phyloP scores from a whole-genome alignment of 2,329 filamentous ascomycete species.

The Trichoderma sp. region DNA sequence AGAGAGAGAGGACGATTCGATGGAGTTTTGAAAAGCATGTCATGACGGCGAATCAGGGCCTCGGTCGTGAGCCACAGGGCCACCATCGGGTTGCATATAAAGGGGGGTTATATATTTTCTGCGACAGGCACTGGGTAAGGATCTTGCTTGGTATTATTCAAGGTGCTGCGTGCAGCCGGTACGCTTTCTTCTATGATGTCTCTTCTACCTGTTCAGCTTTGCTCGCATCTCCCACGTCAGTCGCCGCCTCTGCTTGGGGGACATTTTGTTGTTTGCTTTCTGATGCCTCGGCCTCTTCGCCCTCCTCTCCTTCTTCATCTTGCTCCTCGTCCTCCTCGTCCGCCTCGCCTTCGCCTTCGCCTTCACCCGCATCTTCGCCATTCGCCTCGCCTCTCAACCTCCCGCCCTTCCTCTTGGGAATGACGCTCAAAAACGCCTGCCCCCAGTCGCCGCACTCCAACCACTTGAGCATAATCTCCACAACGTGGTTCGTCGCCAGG shows the following conservation, averaged over 20 bases:
- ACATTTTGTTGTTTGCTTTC: slow-evolving; percentile 3
- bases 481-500: slow-evolving; percentile 90
- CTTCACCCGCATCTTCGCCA: slow-evolving; percentile 33
- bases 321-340: slow-evolving; percentile 13
- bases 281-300: slow-evolving; percentile 4
- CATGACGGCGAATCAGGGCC: neutral
- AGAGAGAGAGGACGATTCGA: slow-evolving; percentile 55
- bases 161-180: slow-evolving; percentile 4
- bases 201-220: slow-evolving; percentile 19
- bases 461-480: slow-evolving; percentile 96
- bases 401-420: slow-evolving; percentile 88
- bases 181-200: neutral
- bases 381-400: slow-evolving; percentile 55
- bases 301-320: slow-evolving; percentile 18
- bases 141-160: slow-evolving; percentile 2
- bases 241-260: neutral
- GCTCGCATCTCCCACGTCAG: slow-evolving; percentile 24
- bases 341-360: slow-evolving; percentile 32
- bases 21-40: slow-evolving; percentile 52
- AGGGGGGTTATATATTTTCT: neutral
- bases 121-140: neutral
- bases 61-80: neutral
- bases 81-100: slow-evolving; percentile 4
- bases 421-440: slow-evolving; percentile 80
- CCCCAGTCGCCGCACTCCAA: slow-evolving; percentile 90